Evolutionary conservation across 2,329 filamentous ascomycete species (phyloP), one percentile per base, ranked within the genome.

Genomic region (Aspergillus ibericus): DNA sequence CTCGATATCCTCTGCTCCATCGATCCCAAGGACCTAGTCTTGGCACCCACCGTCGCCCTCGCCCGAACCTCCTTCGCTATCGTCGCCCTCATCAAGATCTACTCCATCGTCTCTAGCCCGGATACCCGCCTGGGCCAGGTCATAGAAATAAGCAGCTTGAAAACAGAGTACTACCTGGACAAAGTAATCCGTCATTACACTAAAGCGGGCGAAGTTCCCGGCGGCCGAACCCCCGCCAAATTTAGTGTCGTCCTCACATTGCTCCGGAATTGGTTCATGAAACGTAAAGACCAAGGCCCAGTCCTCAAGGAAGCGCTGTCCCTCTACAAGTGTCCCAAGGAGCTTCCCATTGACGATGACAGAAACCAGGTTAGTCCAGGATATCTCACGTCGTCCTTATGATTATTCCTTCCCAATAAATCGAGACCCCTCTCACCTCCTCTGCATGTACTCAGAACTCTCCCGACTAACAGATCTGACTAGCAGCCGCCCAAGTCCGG

Each of bases 61-160:
- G 88, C 90, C 15, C 85, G 89, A 27, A 85, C 91, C 16, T 85
- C 88, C 10, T 91, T 91, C 68, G 86, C 86, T 5, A 82, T 88
- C 2, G 87, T 92, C 18, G 85, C 90, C 32, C 78, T 92, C 36
- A 88, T 91, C 70, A 92, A 91, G 73, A 83, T 92, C 61, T 88
- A 88, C 73, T 87, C 89, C 51, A 85, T 87, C 8, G 85, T 88
- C 3, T 83, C 84, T 1, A 82, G 83, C 13, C 83, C 87, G 0
- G 82, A 83, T 40, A 88, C 85, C 15, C 86, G 88, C 64, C 81
- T 93, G 1, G 86, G 86, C n/a, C 83, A 84, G 59, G 83, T 92
- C 16, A 87, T 93, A 62, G 82, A 86, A 63, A 85, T 85, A 62
- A 83, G 88, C 55, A 82, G 87, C 63, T 83, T 93, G 76, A 86